phyloP scores from a whole-genome alignment of 305 asterid species.

The Fraxinus floribunda region DNA sequence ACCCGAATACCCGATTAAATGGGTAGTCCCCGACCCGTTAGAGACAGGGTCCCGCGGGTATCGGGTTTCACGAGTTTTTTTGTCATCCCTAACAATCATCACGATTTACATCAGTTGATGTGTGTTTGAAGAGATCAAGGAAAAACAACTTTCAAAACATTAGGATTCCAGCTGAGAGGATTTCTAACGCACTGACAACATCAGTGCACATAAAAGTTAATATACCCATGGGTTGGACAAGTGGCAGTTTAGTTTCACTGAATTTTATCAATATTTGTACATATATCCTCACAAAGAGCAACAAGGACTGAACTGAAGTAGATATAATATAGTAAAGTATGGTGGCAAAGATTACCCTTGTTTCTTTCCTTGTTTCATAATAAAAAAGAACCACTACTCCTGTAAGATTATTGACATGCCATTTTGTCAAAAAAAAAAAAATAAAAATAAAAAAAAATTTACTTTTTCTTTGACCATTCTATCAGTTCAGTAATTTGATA shows the following conservation, averaged over 20 bases:
- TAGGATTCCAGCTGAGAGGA: background rate
- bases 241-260: constrained; percentile 1
- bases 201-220: background rate
- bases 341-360: background rate
- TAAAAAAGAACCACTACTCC: background rate
- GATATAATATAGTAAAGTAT: background rate
- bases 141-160: background rate
- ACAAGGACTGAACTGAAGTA: background rate
- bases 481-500: constrained; percentile 20
- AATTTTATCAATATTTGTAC: background rate
- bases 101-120: background rate
- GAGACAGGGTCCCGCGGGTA: no score
- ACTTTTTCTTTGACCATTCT: constrained; percentile 2
- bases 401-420: background rate
- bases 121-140: background rate
- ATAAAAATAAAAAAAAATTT: background rate
- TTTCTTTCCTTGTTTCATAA: background rate
- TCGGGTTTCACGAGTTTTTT: no score
- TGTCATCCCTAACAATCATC: background rate
- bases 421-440: background rate
- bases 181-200: background rate
- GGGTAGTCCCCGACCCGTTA: no score
- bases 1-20: no score
- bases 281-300: background rate
- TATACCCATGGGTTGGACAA: background rate